Evolutionary conservation across 2,329 filamentous ascomycete genomes (phyloP).

Genomic region (Apiospora phragmitis): DNA sequence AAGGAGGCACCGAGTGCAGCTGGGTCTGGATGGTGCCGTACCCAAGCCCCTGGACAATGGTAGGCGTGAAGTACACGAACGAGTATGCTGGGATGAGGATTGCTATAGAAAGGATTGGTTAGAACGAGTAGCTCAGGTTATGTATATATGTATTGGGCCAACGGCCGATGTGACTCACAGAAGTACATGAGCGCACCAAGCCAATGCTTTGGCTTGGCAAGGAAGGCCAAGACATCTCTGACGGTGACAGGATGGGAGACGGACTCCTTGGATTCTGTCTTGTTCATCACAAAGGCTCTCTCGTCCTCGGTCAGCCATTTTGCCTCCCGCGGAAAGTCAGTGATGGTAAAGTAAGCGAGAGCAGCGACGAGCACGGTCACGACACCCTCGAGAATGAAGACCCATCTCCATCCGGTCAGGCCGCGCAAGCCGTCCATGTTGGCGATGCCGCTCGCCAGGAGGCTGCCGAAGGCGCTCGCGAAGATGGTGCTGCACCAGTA

Average conservation of each 20-base stretch:
- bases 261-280: not conserved
- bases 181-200: conserved; percentile 25
- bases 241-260: not conserved
- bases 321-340: conserved; percentile 56
- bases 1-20: conserved; percentile 37
- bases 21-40: conserved; percentile 35
- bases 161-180: conserved; percentile 29
- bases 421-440: conserved; percentile 65
- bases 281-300: conserved; percentile 58
- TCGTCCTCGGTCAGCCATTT: conserved; percentile 72
- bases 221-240: conserved; percentile 16
- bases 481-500: conserved; percentile 24
- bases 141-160: not conserved
- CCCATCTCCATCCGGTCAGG: conserved; percentile 78
- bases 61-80: conserved; percentile 36
- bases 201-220: conserved; percentile 19
- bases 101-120: not conserved
- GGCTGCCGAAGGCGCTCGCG: conserved; percentile 13
- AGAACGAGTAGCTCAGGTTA: too few relatives aligned
- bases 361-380: conserved; percentile 24
- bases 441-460: conserved; percentile 35
- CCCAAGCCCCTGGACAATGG: conserved; percentile 36
- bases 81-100: conserved; percentile 31
- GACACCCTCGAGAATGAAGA: conserved; percentile 73
- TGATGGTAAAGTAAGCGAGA: conserved; percentile 12